Evolutionary conservation across 805 yeast species (phyloP).

Genomic region (Debaryomyces tyrocola): DNA sequence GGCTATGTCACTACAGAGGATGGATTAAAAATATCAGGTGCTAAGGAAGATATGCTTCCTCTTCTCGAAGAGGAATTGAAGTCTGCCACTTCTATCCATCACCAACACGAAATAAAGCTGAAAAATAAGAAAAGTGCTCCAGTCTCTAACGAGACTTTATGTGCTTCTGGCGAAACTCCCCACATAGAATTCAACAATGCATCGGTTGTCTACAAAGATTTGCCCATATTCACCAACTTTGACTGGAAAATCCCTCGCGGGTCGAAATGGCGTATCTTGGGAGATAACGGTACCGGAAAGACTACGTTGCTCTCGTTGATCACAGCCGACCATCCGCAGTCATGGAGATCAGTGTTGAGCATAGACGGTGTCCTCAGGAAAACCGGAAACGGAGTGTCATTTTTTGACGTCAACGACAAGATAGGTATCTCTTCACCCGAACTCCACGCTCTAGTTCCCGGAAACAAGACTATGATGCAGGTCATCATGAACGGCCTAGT

Average conservation of each 20-base stretch:
- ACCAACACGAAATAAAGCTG: slow-evolving; percentile 2
- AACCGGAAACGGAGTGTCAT: slow-evolving; percentile 70
- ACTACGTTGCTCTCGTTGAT: slow-evolving; percentile 81
- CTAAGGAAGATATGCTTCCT: slow-evolving; percentile 23
- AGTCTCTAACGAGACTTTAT: slow-evolving; percentile 3
- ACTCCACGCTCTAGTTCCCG: slow-evolving; percentile 82
- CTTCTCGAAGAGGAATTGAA: slow-evolving; percentile 13
- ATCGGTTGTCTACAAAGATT: slow-evolving; percentile 64
- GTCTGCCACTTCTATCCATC: slow-evolving; percentile 14
- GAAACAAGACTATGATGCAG: slow-evolving; percentile 48
- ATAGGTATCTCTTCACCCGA: slow-evolving; percentile 94
- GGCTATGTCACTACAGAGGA: slow-evolving; percentile 54
- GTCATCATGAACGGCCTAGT: slow-evolving; percentile 72
- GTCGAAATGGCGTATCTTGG: slow-evolving; percentile 85
- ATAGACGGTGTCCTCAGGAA: slow-evolving; percentile 67
- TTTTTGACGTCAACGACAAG: slow-evolving; percentile 72
- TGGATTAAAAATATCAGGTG: slow-evolving; percentile 57
- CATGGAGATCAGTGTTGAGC: slow-evolving; percentile 74
- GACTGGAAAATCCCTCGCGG: slow-evolving; percentile 68
- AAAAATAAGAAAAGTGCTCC: not conserved
- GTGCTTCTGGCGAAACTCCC: slow-evolving; percentile 4
- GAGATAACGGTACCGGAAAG: slow-evolving; percentile 91
- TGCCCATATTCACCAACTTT: slow-evolving; percentile 58
- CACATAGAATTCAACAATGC: slow-evolving; percentile 56
- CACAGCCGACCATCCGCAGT: slow-evolving; percentile 95